Base-by-base conservation (phyloP, 108 stramenopile species). In the Conticribra weissflogii region DNA sequence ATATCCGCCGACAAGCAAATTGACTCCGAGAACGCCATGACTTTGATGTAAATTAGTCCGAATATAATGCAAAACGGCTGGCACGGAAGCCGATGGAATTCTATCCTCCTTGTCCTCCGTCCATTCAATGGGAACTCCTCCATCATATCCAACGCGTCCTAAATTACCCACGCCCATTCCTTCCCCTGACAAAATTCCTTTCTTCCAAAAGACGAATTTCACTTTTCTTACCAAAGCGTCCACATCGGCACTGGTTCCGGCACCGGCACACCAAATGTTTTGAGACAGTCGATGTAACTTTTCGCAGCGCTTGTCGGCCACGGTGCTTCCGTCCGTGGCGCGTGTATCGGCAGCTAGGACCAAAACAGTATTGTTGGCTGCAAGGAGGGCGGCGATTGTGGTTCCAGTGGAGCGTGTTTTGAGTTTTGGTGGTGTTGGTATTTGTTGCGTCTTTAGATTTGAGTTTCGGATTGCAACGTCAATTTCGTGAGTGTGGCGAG, bases 171-270 rank as follows among this genome's bases (percentile, higher is more conserved):
- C 60, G 0, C 55, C 78, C 55, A 60, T 50, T 0, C 78, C 73
- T 32, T 67, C 63, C 23, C 59, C 56, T 16, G 41, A 34, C 49
- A 75, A 54, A 28, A 69, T 16, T 15, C 68, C 68, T 44, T 32
- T 51, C 34, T 56, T 66, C 77, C 64, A 67, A 44, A 88, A 69
- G 0, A 78, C 53, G 54, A 81, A 89, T 14, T 69, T 68, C 33
- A 76, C 64, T 49, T 76, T 57, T 24, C 88, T 76, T 8, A 89
- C 85, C 50, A 94, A 30, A 0, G 85, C 80, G 24, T 91, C 87
- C 50, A 94, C 84, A 81, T 94, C 93, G 7, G 81, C 93, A 62
- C 88, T 88, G 19, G 93, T 91, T 7, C 90, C 93, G 2, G 93
- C 93, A 3, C 93, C 93, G n/a, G 84, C 84, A 56, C 86, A 87